Base-by-base conservation (phyloP, 495 filamentous ascomycete species). In the Staphylotrichum tortipilum region DNA sequence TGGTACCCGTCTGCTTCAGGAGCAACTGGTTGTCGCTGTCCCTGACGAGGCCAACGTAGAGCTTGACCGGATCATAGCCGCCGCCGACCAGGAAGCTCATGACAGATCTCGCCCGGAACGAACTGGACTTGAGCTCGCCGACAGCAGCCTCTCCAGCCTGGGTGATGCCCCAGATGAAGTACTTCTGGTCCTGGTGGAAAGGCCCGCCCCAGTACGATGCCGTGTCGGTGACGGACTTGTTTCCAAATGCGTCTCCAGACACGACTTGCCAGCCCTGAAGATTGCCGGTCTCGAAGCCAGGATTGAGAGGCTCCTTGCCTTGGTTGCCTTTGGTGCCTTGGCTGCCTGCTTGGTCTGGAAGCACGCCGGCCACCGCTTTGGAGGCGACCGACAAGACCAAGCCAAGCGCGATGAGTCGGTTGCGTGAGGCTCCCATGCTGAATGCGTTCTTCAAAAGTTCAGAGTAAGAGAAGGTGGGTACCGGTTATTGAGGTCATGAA, bases 241-340 rank as follows among this genome's bases (percentile, higher is more conserved):
- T 14, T 21, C 41, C 41, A 21, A 44, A 44, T 23, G 41, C 41
- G 21, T 44, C 12, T 30, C 41, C 41, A 30, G 12, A 12, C 10
- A 44, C 26, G 41, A 44, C 26, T 21, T 44, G 26, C 41, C 41
- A 44, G 41, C 41, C 41, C 17, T 44, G 15, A 14, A 44, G 41
- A 31, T 44, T 44, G 28, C 41, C 41, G 7, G 41, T 31, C 41
- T 44, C 41, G 41, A 44, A 44, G 41, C 17, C 17, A 44, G 26
- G 26, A 9, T 44, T 44, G 41, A 19, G 26, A 30, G 41, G 41
- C 41, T 31, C 41, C 7, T 43, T 3, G 41, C 41, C 3, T 29
- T 2, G 26, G 40, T 10, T 30, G 12, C n/a, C 30, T 3, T 12
- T 3, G 4, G 34, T 18, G n/a, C 3, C 8, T 5, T 22, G 9